Evolutionary conservation across 208 protist genomes (phyloP), one percentile per base, ranked within the genome.

Genomic region (Wallacemonas sp.): DNA sequence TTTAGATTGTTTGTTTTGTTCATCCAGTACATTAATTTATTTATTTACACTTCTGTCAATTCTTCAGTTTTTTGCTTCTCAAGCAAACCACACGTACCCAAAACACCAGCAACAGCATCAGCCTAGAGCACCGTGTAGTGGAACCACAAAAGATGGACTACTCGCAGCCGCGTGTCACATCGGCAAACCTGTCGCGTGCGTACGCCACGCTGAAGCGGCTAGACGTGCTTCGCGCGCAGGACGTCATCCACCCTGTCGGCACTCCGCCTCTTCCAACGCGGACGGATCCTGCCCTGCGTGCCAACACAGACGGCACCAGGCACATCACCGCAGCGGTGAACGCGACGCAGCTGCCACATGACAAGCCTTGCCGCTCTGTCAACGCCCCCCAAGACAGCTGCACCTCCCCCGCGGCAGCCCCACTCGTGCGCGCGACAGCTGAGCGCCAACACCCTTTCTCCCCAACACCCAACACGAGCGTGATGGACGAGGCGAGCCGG

Each of bases 141-240:
- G n/a, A n/a, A n/a, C n/a, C n/a, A n/a, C n/a, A n/a, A n/a, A n/a
- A 31, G 22, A 54, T 54, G 62, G 46, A 67, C 30, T 59, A 24
- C 21, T 56, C 36, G 8, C 66, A 53, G 42, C 45, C 33, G 33
- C 60, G 42, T 27, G 42, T 41, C 17, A 68, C 53, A 63, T 71
- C 33, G 26, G 75, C 58, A 68, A 77, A 21, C 34, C 79, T 91
- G 12, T 85, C 77, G 19, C 70, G 76, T 22, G 86, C 86, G 0
- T 92, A 92, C 65, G 86, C 86, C 2, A 77, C 84, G 28, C 77
- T 92, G 26, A 74, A 71, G 26, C 80, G 84, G 24, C 66, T 92
- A 0, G 86, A 92, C 39, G 44, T 79, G 4, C 64, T 92, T 47
- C 69, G 80, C 11, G 72, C 76, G 41, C 70, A 83, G 33, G 73